Conservation (phyloP, 345 rosid species). For the Dovyalis caffra region DNA sequence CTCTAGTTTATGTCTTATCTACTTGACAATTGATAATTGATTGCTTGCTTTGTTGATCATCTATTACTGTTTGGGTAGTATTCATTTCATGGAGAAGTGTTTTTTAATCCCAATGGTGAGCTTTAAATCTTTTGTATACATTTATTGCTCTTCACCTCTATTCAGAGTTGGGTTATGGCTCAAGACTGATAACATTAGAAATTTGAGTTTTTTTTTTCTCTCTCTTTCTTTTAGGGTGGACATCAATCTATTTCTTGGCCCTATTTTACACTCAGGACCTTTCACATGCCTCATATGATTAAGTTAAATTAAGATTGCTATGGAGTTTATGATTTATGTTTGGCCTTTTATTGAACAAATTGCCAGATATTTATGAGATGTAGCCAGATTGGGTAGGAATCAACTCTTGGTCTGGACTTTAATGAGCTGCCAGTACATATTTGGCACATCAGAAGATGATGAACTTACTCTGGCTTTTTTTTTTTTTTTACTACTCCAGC, state of each 20-base stretch:
- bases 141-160: background rate
- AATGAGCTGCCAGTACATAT: background rate
- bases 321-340: background rate
- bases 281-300: background rate
- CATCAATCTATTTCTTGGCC: background rate
- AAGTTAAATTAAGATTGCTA: background rate
- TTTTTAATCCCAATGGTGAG: background rate
- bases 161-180: background rate
- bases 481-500: too few relatives aligned
- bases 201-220: background rate
- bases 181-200: background rate
- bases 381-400: background rate
- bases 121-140: background rate
- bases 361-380: background rate
- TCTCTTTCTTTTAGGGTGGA: too few relatives aligned
- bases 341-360: background rate
- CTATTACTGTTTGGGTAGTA: background rate
- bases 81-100: background rate
- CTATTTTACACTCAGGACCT: background rate
- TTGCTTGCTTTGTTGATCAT: background rate
- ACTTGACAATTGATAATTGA: background rate
- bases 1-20: background rate
- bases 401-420: background rate
- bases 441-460: too few relatives aligned
- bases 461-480: too few relatives aligned